Conservation (phyloP, 768 basidiomycete species). For the Scleroderma bovista region DNA sequence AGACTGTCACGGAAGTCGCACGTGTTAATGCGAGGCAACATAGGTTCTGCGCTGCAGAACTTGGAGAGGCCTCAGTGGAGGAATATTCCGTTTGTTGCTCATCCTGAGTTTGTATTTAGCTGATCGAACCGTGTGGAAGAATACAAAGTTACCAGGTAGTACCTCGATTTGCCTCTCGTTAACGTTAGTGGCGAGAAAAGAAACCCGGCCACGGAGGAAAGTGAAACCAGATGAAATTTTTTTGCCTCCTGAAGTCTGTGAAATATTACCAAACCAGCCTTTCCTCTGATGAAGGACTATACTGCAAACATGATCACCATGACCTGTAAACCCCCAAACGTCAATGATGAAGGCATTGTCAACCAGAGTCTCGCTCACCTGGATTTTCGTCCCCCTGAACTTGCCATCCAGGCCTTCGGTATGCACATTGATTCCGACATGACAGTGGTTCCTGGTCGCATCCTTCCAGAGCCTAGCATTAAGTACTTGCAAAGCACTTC, state of each 20-base stretch:
- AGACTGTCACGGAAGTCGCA: conserved; percentile 57
- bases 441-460: conserved; percentile 42
- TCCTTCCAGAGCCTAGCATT: conserved; percentile 35
- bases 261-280: conserved; percentile 32
- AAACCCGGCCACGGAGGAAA: conserved; percentile 2
- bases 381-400: conserved; percentile 24
- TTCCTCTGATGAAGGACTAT: conserved; percentile 33
- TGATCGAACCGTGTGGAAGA: conserved; percentile 19
- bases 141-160: conserved; percentile 28
- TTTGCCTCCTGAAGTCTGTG: conserved; percentile 40
- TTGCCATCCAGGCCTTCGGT: conserved; percentile 32
- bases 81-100: too few relatives aligned
- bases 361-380: conserved; percentile 33
- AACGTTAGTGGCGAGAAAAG: conserved; percentile 30
- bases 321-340: conserved; percentile 37
- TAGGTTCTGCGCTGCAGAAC: conserved; percentile 36
- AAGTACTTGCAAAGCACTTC: conserved; percentile 30
- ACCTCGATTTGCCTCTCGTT: conserved; percentile 35
- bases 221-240: conserved; percentile 13
- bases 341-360: conserved; percentile 34
- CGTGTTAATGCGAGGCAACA: conserved; percentile 36
- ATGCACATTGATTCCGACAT: conserved; percentile 36
- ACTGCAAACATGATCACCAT: conserved; percentile 37
- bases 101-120: not conserved
- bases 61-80: conserved; percentile 35